Percentiles rank a stretch among this genome's conserved stretches.
These are phyloP conservation scores for Lactifluus echinatus DNA, from an alignment of 768 basidiomycete species.

Conservation along the genomic window DNA sequence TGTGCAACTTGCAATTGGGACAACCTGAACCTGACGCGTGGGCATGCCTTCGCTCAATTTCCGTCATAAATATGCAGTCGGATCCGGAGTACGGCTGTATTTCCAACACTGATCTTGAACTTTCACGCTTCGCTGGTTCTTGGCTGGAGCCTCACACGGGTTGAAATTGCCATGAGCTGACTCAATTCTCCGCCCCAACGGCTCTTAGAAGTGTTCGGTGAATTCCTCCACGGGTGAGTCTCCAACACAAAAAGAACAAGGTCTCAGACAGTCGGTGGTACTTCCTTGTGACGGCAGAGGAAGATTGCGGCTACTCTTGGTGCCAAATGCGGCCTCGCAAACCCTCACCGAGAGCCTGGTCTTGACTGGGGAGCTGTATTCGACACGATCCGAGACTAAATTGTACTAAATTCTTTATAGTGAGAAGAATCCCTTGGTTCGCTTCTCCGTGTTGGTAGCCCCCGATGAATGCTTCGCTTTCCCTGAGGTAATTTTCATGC, in stretches of 20 bases:
- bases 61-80: neutral
- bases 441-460: neutral
- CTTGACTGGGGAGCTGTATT: neutral
- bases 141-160: constrained; percentile 1
- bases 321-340: neutral
- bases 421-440: neutral
- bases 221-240: neutral
- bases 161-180: neutral
- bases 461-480: neutral
- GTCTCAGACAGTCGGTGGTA: neutral
- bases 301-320: neutral
- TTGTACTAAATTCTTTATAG: neutral
- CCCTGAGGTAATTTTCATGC: neutral
- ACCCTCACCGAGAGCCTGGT: neutral
- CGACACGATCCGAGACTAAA: neutral
- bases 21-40: too few species aligned
- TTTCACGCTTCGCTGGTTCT: constrained; percentile 4
- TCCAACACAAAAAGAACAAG: constrained; percentile 1
- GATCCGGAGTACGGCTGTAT: neutral
- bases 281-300: neutral
- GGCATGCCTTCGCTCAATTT: neutral
- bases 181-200: neutral
- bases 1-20: too few species aligned
- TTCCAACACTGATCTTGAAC: neutral
- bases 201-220: neutral